Evolutionary conservation across 345 rosid species (phyloP).

Genomic region (Gossypium herbaceum): DNA sequence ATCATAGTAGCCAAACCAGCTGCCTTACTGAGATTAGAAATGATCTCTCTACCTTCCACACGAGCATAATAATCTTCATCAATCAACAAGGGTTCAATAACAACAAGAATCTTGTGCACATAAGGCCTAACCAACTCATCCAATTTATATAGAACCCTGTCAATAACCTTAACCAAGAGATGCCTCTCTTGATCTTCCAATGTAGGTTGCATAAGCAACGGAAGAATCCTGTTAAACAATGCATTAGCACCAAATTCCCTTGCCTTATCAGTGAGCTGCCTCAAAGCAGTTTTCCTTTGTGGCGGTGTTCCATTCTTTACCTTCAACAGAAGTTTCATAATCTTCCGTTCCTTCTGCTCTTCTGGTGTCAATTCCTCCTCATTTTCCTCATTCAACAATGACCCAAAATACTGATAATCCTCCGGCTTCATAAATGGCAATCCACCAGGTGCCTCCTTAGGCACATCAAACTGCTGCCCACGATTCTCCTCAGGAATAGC

Average conservation of each 20-base stretch:
- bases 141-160: slow-evolving; percentile 83
- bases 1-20: slow-evolving; percentile 99
- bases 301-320: slow-evolving; percentile 98
- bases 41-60: slow-evolving; percentile 97
- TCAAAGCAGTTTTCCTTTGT: slow-evolving; percentile 94
- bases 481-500: slow-evolving; percentile 87
- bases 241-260: slow-evolving; percentile 98
- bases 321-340: slow-evolving; percentile 91
- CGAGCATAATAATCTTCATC: slow-evolving; percentile 99
- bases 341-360: slow-evolving; percentile 96
- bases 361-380: slow-evolving; percentile 91
- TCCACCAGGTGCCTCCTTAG: slow-evolving; percentile 82
- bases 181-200: slow-evolving; percentile 99
- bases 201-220: slow-evolving; percentile 96
- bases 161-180: slow-evolving; percentile 96
- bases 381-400: slow-evolving; percentile 79
- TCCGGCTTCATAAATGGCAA: slow-evolving; percentile 97
- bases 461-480: slow-evolving; percentile 96
- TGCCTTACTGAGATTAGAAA: slow-evolving; percentile 95
- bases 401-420: slow-evolving; percentile 92
- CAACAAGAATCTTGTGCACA: slow-evolving; percentile 98
- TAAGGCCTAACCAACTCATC: slow-evolving; percentile 97
- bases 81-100: slow-evolving; percentile 95
- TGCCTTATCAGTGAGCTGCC: slow-evolving; percentile 97
- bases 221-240: slow-evolving; percentile 78